A percentile compares a stretch with the other conserved stretches of the same genome.
phyloP scores from a whole-genome alignment of 768 basidiomycete species.

The Trametes cinnabarina region DNA sequence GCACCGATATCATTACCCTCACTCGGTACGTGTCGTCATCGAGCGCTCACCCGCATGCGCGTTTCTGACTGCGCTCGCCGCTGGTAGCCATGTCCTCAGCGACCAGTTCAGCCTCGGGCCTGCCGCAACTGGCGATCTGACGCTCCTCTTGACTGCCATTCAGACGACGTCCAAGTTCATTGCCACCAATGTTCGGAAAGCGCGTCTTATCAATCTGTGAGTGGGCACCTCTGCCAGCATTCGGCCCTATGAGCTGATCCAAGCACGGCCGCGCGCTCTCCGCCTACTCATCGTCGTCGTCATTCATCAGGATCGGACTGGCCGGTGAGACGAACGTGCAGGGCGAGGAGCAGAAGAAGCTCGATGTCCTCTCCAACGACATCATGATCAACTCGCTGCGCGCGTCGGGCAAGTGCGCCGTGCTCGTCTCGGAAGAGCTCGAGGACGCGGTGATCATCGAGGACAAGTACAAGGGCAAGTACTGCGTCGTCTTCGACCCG shows the following conservation, averaged over 20 bases:
- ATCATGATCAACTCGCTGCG: slow-evolving; percentile 98
- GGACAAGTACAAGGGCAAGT: slow-evolving; percentile 74
- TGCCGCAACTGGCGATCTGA: slow-evolving; percentile 89
- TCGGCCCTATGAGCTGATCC: neutral
- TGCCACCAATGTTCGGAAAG: slow-evolving; percentile 95
- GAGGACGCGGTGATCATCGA: slow-evolving; percentile 92
- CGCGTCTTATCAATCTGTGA: slow-evolving; percentile 94
- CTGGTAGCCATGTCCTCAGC: slow-evolving; percentile 74
- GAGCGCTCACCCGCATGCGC: slow-evolving; percentile 8
- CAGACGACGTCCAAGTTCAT: slow-evolving; percentile 97
- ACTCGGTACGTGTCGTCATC: slow-evolving; percentile 60
- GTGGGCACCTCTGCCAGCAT: slow-evolving; percentile 30
- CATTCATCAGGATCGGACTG: slow-evolving; percentile 75
- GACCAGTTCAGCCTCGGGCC: slow-evolving; percentile 83
- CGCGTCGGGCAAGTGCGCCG: slow-evolving; percentile 94
- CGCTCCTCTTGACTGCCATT: slow-evolving; percentile 91
- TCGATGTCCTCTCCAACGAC: slow-evolving; percentile 96
- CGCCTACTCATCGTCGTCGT: neutral
- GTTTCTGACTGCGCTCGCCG: slow-evolving; percentile 7
- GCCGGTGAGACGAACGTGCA: slow-evolving; percentile 97
- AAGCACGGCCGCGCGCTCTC: neutral
- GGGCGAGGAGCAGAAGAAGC: slow-evolving; percentile 99
- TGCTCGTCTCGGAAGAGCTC: slow-evolving; percentile 94
- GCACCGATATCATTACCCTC: slow-evolving; percentile 87
- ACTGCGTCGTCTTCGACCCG: slow-evolving; percentile 98